Evolutionary conservation across 1,139 yeast species (phyloP).

Genomic region (Yamadazyma atlantica): DNA sequence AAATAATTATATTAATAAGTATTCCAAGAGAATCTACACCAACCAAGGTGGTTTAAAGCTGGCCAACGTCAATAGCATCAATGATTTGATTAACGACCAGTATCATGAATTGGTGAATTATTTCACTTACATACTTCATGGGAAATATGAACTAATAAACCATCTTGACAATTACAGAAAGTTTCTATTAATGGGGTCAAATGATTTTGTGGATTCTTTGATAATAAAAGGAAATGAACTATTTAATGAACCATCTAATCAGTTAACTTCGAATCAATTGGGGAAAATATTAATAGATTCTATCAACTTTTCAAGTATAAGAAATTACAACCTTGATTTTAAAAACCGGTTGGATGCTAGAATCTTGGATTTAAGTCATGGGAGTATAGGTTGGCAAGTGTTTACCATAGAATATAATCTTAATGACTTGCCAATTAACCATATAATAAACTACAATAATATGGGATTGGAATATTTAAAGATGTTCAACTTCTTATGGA

Average conservation of each 20-base stretch:
- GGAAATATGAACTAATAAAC: slow-evolving; percentile 45
- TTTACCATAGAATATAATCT: slow-evolving; percentile 83
- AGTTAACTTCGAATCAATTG: slow-evolving; percentile 64
- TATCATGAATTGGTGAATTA: slow-evolving; percentile 58
- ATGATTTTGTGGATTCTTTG: slow-evolving; percentile 73
- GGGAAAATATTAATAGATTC: slow-evolving; percentile 68
- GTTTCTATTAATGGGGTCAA: slow-evolving; percentile 68
- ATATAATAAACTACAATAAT: slow-evolving; percentile 39
- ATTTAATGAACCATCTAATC: slow-evolving; percentile 61
- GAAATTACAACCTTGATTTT: slow-evolving; percentile 29
- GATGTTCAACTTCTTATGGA: slow-evolving; percentile 85
- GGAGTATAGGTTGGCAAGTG: slow-evolving; percentile 85
- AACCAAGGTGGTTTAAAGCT: slow-evolving; percentile 30
- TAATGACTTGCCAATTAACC: slow-evolving; percentile 51
- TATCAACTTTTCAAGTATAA: slow-evolving; percentile 61
- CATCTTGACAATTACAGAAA: slow-evolving; percentile 65
- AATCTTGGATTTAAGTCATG: slow-evolving; percentile 61
- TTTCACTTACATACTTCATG: slow-evolving; percentile 51
- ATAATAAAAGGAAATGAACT: slow-evolving; percentile 55
- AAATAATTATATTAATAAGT: slow-evolving; percentile 38
- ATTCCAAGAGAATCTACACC: slow-evolving; percentile 28
- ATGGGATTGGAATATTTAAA: slow-evolving; percentile 63
- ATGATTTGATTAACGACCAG: slow-evolving; percentile 44
- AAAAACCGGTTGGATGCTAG: slow-evolving; percentile 71
- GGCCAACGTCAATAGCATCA: slow-evolving; percentile 29